Evolutionary conservation across 2,329 filamentous ascomycete species (phyloP).

Genomic region (Geosmithia flava): DNA sequence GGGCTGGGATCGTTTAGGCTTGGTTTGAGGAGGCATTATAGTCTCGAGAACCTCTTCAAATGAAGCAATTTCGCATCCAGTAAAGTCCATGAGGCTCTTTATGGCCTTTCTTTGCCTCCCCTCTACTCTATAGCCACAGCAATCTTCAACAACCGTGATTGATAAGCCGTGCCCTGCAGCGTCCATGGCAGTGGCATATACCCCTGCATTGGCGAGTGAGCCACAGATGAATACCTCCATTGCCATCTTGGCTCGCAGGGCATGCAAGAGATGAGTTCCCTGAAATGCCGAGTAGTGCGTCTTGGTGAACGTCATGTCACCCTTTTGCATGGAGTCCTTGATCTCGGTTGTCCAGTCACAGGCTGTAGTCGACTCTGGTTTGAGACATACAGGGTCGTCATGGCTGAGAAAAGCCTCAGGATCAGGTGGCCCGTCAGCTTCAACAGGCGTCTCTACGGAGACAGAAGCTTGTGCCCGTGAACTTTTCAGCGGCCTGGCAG

Average conservation of each 20-base stretch:
- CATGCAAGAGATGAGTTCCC: constrained; percentile 57
- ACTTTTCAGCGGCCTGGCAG: constrained; percentile 5
- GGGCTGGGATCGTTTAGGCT: neutral
- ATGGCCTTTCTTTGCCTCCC: constrained; percentile 59
- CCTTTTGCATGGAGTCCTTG: constrained; percentile 28
- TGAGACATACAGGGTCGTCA: constrained; percentile 27
- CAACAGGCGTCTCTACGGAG: neutral
- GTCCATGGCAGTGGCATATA: constrained; percentile 85
- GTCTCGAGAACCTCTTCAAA: constrained; percentile 42
- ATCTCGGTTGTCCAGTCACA: constrained; percentile 30
- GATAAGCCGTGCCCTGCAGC: constrained; percentile 77
- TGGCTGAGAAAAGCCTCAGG: constrained; percentile 35
- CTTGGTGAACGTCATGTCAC: constrained; percentile 49
- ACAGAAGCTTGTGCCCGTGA: neutral
- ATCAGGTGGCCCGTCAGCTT: constrained; percentile 8
- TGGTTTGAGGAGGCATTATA: constrained; percentile 2
- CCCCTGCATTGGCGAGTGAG: constrained; percentile 72
- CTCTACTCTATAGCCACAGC: constrained; percentile 66
- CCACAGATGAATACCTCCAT: constrained; percentile 87
- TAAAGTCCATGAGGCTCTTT: constrained; percentile 57
- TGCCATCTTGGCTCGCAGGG: constrained; percentile 74
- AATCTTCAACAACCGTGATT: constrained; percentile 83
- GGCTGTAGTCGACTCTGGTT: constrained; percentile 26
- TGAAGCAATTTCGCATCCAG: constrained; percentile 56
- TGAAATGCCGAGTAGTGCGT: constrained; percentile 82